Base-by-base conservation (phyloP, 805 yeast genomes). In the Kazachstania viticola region DNA sequence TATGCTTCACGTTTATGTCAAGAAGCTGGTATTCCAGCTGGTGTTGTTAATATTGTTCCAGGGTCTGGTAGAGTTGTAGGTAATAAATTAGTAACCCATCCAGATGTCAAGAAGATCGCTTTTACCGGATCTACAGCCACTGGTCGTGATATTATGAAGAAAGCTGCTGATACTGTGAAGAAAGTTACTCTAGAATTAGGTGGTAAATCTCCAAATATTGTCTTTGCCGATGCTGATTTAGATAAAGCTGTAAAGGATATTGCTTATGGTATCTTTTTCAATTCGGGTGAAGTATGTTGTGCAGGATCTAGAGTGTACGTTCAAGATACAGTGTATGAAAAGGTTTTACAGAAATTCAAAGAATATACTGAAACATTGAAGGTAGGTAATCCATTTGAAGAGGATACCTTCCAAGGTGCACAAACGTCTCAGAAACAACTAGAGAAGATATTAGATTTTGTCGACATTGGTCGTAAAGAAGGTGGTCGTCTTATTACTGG, bases 251-350 rank as follows among this genome's bases (percentile, higher is more conserved):
- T 82, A 31, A 68, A 77, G 46, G 72, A 75, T 68, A 75, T 84
- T 45, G 69, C 80, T 36, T 56, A 69, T 35, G 95, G 95, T 59
- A 85, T 87, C 52, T 83, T 78, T 69, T 83, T 72, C 71, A 87
- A 87, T 69, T 77, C 87, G 52, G 97, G 97, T 62, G 95, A 88
- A 65, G 87, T 83, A 36, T 87, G 97, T 64, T 79, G 85, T 53
- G 96, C 95, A 23, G 93, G 94, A 43, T 84, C 95, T 35, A 76
- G 97, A 62, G 64, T 85, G 43, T 81, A 83, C 56, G 79, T 87
- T 38, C 95, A 87, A 61, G 93, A 80, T 42, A 71, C 73, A 23
- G 67, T 84, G 46, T 82, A 87, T 61, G 95, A 87, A 42, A 67
- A 77, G 57, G 72, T 84, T 41, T 56, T 84, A 36, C 67, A 62